Base-by-base conservation (phyloP, 1,284 basidiomycete species). In the Takashimella tepidaria region DNA sequence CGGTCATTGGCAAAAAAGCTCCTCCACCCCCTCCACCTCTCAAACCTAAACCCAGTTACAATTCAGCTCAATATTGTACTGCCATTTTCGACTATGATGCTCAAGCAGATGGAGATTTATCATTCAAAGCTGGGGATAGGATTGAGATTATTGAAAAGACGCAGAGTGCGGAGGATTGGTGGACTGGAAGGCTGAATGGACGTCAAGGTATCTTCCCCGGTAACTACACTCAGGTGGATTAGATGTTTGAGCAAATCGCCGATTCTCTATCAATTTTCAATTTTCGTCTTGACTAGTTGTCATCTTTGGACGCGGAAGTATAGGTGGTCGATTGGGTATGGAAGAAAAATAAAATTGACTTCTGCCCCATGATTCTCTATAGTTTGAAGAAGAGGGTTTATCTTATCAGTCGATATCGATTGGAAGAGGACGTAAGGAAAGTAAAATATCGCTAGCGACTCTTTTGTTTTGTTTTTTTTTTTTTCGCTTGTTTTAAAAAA, bases 11-110 rank as follows among this genome's bases (percentile, higher is more conserved):
- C 49, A 96, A 92, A 75, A 82, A 86, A 53, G 83, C 88, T 0
- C 89, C 91, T 0, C 92, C 92, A 1, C 91, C 92, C 0, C 90
- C 92, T 1, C 81, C 92, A 47, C 87, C 91, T 16, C 78, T 82
- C 53, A 85, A 84, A 71, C 83, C 88, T 6, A 92, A 92, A 72
- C 86, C 87, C 0, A 84, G 84, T 60, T 81, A 59, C 40, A 63
- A 59, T 5, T 65, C 78, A 43, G 76, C 80, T 45, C 82, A 85
- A 69, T 92, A 91, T 66, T 93, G 95, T 27, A 87, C 91, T 3
- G 95, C 96, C 23, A 74, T 98, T 67, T 99, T 97, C 71, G 95
- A 99, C 74, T 99, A 96, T 71, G 82, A 82, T 27, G 92, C 95
- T 10, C 73, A 95, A 84, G 89, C 92, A 25, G 91, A 89, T 1